Conservation (phyloP, 352 stramenopile genomes). For the Phytopythium mirpurense region DNA sequence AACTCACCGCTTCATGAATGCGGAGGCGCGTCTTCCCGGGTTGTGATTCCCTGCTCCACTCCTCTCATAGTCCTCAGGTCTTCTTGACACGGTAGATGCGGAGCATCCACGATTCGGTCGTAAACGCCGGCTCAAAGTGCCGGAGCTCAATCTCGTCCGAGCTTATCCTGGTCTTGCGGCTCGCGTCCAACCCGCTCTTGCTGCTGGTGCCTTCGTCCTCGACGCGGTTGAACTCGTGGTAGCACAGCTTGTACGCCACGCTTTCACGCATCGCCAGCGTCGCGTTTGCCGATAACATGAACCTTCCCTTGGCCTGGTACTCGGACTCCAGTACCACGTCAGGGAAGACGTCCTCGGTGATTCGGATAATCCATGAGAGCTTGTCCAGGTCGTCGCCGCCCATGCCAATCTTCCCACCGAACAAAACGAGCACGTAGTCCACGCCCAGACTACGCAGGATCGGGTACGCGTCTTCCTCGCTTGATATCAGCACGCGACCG, state of each 20-base stretch:
- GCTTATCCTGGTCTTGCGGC: slow-evolving; percentile 51
- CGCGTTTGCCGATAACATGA: slow-evolving; percentile 64
- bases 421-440: slow-evolving; percentile 78
- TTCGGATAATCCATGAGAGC: slow-evolving; percentile 91
- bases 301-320: slow-evolving; percentile 65
- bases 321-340: slow-evolving; percentile 83
- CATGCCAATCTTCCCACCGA: slow-evolving; percentile 65
- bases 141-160: slow-evolving; percentile 62
- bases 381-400: slow-evolving; percentile 91
- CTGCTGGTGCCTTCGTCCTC: slow-evolving; percentile 12
- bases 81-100: slow-evolving; percentile 85
- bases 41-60: background rate
- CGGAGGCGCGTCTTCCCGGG: background rate
- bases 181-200: slow-evolving; percentile 53
- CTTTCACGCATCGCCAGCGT: slow-evolving; percentile 80
- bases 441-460: slow-evolving; percentile 75
- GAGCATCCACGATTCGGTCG: slow-evolving; percentile 90
- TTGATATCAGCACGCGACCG: slow-evolving; percentile 69
- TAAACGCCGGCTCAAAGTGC: slow-evolving; percentile 91
- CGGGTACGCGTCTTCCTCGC: slow-evolving; percentile 59
- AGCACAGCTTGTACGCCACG: slow-evolving; percentile 92
- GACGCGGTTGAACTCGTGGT: slow-evolving; percentile 65
- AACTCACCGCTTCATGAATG: background rate
- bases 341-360: slow-evolving; percentile 83
- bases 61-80: too few relatives aligned